A percentile compares a stretch with the other conserved stretches of the same genome.
Conservation (phyloP, 371 early-diverging fungal species). For the Mortierella sp. region DNA sequence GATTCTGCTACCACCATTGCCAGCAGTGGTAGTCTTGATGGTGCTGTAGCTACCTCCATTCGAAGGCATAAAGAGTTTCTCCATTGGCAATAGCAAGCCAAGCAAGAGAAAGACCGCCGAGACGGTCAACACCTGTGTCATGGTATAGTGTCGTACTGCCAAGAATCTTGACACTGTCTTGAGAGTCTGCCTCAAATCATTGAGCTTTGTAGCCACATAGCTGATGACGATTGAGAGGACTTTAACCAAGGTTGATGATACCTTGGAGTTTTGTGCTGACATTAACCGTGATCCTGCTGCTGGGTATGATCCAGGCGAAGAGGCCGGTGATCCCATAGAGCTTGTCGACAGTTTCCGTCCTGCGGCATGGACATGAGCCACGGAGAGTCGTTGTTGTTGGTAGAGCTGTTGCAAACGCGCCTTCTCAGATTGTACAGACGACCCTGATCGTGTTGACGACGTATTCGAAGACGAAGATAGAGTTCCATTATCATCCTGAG, state of each 20-base stretch:
- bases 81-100: slow-evolving; percentile 40
- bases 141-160: slow-evolving; percentile 48
- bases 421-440: slow-evolving; percentile 8
- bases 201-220: slow-evolving; percentile 28
- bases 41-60: not conserved
- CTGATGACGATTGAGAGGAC: slow-evolving; percentile 2
- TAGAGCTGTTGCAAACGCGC: not conserved
- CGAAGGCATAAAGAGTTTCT: slow-evolving; percentile 30
- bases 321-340: slow-evolving; percentile 19
- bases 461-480: slow-evolving; percentile 46
- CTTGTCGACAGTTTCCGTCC: slow-evolving; percentile 35
- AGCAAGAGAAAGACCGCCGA: slow-evolving; percentile 40
- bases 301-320: slow-evolving; percentile 41
- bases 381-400: slow-evolving; percentile 5
- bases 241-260: not conserved
- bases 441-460: slow-evolving; percentile 24
- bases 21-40: too few relatives aligned
- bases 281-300: slow-evolving; percentile 4
- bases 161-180: slow-evolving; percentile 31
- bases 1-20: too few relatives aligned
- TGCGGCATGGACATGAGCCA: slow-evolving; percentile 26
- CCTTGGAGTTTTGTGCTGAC: not conserved
- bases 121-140: slow-evolving; percentile 46
- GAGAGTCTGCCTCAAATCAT: slow-evolving; percentile 34
- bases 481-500: slow-evolving; percentile 39